These are phyloP conservation scores for Austroboletus novae-zelandiae DNA, from an alignment of 1,284 basidiomycete genomes.

Conservation along the genomic window DNA sequence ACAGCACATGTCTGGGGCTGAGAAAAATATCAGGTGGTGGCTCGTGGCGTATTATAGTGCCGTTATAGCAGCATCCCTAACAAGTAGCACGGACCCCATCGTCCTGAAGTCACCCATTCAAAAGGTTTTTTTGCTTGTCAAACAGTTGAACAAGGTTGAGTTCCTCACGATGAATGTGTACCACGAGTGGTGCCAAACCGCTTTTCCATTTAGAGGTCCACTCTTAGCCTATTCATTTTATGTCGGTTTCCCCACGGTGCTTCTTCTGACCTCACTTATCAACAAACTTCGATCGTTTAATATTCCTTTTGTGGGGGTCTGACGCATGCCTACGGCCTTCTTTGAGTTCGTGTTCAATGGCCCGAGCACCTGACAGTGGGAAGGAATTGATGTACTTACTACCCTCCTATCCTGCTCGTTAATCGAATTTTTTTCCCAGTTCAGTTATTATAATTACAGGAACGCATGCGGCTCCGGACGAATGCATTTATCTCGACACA, in stretches of 20 bases:
- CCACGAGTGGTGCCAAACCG: neutral
- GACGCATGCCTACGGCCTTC: neutral
- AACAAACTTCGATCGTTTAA: constrained; percentile 13
- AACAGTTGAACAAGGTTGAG: constrained; percentile 12
- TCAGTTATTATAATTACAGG: neutral
- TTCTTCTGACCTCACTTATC: constrained; percentile 20
- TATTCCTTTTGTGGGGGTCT: constrained; percentile 3
- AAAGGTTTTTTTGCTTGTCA: neutral
- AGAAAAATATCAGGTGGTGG: neutral
- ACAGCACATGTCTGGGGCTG: neutral
- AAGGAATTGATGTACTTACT: constrained; percentile 2
- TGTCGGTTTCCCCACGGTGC: constrained; percentile 17
- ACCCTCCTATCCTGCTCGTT: neutral
- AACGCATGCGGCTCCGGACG: neutral
- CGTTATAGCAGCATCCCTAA: neutral
- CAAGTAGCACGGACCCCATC: neutral
- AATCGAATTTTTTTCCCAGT: neutral
- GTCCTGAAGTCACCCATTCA: neutral
- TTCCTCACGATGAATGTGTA: constrained; percentile 1
- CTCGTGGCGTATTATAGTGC: neutral
- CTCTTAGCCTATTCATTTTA: neutral
- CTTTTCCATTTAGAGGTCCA: neutral
- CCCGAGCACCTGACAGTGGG: constrained; percentile 1
- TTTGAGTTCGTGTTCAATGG: constrained; percentile 5
- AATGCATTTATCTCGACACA: neutral